Base-by-base conservation (phyloP, 2,329 filamentous ascomycete genomes). In the Karstenula rhodostoma region DNA sequence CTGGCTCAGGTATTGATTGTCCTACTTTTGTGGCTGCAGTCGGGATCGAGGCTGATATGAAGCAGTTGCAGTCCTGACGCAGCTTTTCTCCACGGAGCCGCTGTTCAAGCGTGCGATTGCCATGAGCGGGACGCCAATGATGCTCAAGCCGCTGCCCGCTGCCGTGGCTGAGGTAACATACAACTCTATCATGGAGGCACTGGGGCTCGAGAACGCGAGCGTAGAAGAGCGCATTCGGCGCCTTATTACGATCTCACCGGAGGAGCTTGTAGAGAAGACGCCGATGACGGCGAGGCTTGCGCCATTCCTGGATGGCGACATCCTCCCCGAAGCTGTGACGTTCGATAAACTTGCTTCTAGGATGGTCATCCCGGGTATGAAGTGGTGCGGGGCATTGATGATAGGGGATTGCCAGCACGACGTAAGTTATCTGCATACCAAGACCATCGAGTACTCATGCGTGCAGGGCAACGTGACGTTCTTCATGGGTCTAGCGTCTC, bases 391-490 rank as follows among this genome's bases (percentile, higher is more conserved):
- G 42, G 72, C 77, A 33, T 57, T 84, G 6, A 69, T 83, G 33
- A 76, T 84, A 29, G 83, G 82, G 4, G 78, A 83, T 63, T 78
- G 78, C 46, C 71, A 79, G 58, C 77, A 80, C 55, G 81, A 84
- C 70, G 79, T 80, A 72, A 58, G 75, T 69, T n/a, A n/a, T n/a
- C n/a, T n/a, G n/a, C n/a, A n/a, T n/a, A n/a, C n/a, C n/a, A n/a
- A n/a, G n/a, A n/a, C n/a, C n/a, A n/a, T n/a, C n/a, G n/a, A 46
- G 43, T 49, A 49, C 47, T 12, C 17, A 35, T 13, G 1, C 8
- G 19, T 9, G 17, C 27, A 67, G 64, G 65, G 68, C 4, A 70
- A 55, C 9, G 60, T 72, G 1, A 67, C 63, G 49, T 25, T 62
- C 15, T 67, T 65, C 55, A 69, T 67, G 66, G 66, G 66, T 19